Evolutionary conservation across 306 rosid genomes (phyloP).

Genomic region (Lathyrus sativus): DNA sequence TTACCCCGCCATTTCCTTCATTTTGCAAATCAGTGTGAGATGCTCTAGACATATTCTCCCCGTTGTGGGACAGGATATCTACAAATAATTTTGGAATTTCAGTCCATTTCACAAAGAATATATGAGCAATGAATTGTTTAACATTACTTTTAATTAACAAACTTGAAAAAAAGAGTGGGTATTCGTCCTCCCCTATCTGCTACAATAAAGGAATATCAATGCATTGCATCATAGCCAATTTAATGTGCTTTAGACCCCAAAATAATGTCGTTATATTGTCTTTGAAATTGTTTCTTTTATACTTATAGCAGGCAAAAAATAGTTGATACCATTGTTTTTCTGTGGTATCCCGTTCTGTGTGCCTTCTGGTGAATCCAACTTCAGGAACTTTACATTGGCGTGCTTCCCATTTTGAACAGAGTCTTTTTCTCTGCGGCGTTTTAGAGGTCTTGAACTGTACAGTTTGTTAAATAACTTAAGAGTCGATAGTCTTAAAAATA

Average conservation of each 20-base stretch:
- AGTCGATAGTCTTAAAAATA: slow-evolving; percentile 38
- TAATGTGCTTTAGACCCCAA: not conserved
- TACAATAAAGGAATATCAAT: slow-evolving; percentile 6
- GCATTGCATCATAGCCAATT: not conserved
- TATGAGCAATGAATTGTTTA: slow-evolving; percentile 6
- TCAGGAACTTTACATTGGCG: slow-evolving; percentile 72
- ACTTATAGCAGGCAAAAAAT: slow-evolving; percentile 20
- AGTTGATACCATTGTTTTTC: slow-evolving; percentile 60
- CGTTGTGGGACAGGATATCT: slow-evolving; percentile 61
- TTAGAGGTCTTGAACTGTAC: slow-evolving; percentile 74
- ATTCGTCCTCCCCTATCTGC: slow-evolving; percentile 8
- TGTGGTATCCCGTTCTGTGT: slow-evolving; percentile 50
- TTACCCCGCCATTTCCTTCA: slow-evolving; percentile 54
- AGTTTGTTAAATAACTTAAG: slow-evolving; percentile 37
- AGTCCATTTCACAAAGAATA: slow-evolving; percentile 40
- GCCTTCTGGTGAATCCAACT: slow-evolving; percentile 74
- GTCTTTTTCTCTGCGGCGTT: slow-evolving; percentile 46
- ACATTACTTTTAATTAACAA: slow-evolving; percentile 16
- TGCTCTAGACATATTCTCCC: slow-evolving; percentile 53
- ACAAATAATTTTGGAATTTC: slow-evolving; percentile 39
- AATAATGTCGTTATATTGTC: not conserved
- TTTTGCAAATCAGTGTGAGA: slow-evolving; percentile 52
- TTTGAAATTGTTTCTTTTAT: slow-evolving; percentile 4
- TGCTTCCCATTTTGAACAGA: slow-evolving; percentile 53
- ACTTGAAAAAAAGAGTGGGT: slow-evolving; percentile 9